These are phyloP conservation scores for Cicer bijugum DNA, from an alignment of 306 rosid species.

Conservation along the genomic window DNA sequence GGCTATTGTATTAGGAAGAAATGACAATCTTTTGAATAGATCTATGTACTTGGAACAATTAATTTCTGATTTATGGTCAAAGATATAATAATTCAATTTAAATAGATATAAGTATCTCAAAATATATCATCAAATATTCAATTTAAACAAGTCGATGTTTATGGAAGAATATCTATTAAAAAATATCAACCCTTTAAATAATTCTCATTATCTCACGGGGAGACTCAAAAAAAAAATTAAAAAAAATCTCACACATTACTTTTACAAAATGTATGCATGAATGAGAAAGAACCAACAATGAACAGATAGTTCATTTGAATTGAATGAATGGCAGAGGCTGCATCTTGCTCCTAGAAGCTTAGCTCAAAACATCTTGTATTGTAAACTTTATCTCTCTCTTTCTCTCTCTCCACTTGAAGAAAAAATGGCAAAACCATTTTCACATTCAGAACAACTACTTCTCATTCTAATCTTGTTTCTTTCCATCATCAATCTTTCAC, in stretches of 20 bases:
- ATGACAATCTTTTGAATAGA: too few relatives aligned
- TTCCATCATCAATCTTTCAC: slow-evolving; percentile 51
- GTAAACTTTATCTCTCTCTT: slow-evolving; percentile 7
- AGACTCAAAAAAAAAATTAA: not conserved
- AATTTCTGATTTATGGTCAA: too few relatives aligned
- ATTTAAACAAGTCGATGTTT: too few relatives aligned
- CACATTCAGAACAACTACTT: slow-evolving; percentile 44
- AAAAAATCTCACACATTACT: not conserved
- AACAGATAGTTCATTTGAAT: slow-evolving; percentile 32
- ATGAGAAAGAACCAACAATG: slow-evolving; percentile 31
- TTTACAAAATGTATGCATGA: slow-evolving; percentile 24
- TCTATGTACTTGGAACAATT: too few relatives aligned
- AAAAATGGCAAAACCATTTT: slow-evolving; percentile 46
- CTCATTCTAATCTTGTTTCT: slow-evolving; percentile 54
- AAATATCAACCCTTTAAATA: not conserved
- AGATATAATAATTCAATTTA: too few relatives aligned
- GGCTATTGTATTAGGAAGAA: not conserved
- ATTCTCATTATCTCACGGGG: too few relatives aligned
- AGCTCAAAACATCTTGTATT: slow-evolving; percentile 11
- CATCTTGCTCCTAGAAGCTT: slow-evolving; percentile 38
- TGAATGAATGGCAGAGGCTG: slow-evolving; percentile 44
- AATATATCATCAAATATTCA: too few relatives aligned
- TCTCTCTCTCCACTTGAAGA: slow-evolving; percentile 32
- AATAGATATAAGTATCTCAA: too few relatives aligned
- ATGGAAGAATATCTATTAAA: not conserved